Conservation (phyloP, 176 grass and related monocot genomes). For the Oryza longistaminata region DNA sequence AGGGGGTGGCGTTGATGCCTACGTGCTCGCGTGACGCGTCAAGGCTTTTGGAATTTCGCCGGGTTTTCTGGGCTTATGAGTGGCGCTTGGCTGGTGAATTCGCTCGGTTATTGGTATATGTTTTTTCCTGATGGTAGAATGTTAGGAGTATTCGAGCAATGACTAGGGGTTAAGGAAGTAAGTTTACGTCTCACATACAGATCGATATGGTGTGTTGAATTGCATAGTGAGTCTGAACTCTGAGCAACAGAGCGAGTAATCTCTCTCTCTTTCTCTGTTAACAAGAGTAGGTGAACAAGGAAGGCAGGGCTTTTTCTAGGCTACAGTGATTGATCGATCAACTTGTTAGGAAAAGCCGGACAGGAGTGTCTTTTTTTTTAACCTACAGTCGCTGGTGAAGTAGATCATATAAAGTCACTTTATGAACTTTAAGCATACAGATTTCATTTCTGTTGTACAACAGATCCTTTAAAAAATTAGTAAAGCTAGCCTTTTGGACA, state of each 20-base stretch:
- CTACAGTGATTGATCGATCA: not conserved
- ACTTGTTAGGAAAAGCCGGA: not conserved
- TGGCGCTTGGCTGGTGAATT: not conserved
- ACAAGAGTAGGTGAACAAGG: not conserved
- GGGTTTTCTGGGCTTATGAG: not conserved
- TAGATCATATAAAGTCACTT: not conserved
- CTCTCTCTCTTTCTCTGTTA: too few relatives aligned
- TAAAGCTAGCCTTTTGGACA: not conserved
- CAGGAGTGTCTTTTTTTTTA: not conserved
- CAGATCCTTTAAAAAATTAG: not conserved
- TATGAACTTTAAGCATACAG: not conserved
- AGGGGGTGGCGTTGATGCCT: not conserved
- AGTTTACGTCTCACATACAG: not conserved
- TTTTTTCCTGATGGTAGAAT: conserved; percentile 2
- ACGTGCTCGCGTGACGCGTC: conserved; percentile 15
- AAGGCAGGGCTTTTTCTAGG: not conserved
- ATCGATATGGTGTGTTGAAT: not conserved
- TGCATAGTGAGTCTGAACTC: not conserved
- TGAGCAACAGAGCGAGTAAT: not conserved
- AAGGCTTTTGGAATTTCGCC: not conserved
- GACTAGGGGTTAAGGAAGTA: not conserved
- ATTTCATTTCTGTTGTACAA: not conserved
- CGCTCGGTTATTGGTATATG: not conserved
- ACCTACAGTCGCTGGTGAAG: not conserved
- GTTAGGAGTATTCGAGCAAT: not conserved